Conservation (phyloP, 805 yeast species). For the Brettanomyces custersianus region DNA sequence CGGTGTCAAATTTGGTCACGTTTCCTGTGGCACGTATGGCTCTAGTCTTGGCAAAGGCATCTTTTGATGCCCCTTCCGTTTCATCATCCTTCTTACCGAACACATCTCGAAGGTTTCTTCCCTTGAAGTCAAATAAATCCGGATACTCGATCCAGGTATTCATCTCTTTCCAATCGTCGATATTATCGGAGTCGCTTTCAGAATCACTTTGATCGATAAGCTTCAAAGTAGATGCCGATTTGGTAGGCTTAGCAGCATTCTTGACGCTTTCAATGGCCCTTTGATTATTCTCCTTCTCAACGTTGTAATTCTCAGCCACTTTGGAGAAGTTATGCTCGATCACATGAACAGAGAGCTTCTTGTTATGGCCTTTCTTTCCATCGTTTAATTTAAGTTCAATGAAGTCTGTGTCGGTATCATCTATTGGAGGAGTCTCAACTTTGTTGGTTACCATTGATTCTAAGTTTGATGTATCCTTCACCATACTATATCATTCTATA, state of each 20-base stretch:
- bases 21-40: neutral
- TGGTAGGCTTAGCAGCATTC: neutral
- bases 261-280: no score
- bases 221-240: neutral
- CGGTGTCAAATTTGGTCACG: neutral
- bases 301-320: constrained; percentile 4
- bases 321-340: constrained; percentile 12
- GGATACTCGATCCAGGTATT: constrained; percentile 61
- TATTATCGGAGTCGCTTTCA: constrained; percentile 23
- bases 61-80: constrained; percentile 1
- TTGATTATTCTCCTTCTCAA: neutral
- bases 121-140: constrained; percentile 75
- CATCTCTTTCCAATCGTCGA: constrained; percentile 78
- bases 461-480: no score
- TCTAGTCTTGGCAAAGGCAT: neutral
- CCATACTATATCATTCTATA: no score
- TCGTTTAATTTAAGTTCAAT: constrained; percentile 19
- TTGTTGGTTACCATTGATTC: no score
- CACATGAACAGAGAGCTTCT: constrained; percentile 12
- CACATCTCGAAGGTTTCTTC: constrained; percentile 43
- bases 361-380: constrained; percentile 7
- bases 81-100: constrained; percentile 9
- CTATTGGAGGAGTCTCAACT: no score
- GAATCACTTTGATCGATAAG: neutral
- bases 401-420: constrained; percentile 20